These are phyloP conservation scores for Strobilomyces dryophilus DNA, from an alignment of 768 basidiomycete genomes.

Conservation along the genomic window DNA sequence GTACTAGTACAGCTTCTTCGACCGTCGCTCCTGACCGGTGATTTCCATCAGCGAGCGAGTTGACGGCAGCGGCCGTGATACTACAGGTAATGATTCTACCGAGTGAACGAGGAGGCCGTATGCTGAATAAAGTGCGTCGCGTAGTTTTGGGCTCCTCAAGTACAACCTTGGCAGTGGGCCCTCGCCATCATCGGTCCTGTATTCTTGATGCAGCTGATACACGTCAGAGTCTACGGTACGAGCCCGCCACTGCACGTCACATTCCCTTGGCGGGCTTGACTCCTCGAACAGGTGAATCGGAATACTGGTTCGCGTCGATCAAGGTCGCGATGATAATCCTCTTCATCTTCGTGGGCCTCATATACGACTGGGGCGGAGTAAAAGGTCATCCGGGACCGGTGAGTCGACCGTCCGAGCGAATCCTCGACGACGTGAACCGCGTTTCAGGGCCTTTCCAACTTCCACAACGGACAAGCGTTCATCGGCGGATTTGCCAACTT, in stretches of 20 bases:
- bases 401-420: constrained; percentile 11
- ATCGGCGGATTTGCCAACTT: constrained; percentile 50
- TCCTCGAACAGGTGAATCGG: constrained; percentile 45
- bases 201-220: constrained; percentile 50
- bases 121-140: not conserved
- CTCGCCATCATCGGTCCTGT: constrained; percentile 51
- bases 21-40: not conserved
- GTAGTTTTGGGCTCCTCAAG: constrained; percentile 43
- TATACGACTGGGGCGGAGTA: constrained; percentile 59
- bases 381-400: constrained; percentile 57
- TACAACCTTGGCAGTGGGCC: constrained; percentile 54
- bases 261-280: not conserved
- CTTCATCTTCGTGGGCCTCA: constrained; percentile 60
- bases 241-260: not conserved
- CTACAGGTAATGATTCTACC: constrained; percentile 32
- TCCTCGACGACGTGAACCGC: not conserved
- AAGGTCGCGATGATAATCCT: constrained; percentile 60
- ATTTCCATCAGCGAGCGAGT: constrained; percentile 43
- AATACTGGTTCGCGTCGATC: constrained; percentile 61
- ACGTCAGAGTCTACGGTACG: constrained; percentile 53
- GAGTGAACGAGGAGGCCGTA: not conserved
- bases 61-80: constrained; percentile 55
- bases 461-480: constrained; percentile 47
- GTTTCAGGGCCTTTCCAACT: constrained; percentile 47
- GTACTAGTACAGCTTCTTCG: not conserved